phyloP scores from a whole-genome alignment of 345 rosid species.

The Arabidopsis arenosa region DNA sequence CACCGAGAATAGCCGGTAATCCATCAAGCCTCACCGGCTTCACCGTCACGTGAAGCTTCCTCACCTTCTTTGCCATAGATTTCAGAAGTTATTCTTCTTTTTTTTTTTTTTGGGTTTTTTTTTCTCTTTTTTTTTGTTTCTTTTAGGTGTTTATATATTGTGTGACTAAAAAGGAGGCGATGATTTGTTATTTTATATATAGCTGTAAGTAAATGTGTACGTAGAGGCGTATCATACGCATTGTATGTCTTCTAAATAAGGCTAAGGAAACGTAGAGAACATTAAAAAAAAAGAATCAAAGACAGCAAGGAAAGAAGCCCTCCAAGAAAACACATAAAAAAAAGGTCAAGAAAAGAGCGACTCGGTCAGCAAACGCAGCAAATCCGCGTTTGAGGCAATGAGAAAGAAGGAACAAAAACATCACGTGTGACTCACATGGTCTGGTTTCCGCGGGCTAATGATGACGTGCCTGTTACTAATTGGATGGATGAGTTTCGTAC shows the following conservation, averaged over 20 bases:
- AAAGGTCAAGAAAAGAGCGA: slow-evolving; percentile 8
- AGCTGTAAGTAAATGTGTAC: slow-evolving; percentile 10
- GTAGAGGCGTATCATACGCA: slow-evolving; percentile 27
- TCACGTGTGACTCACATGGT: slow-evolving; percentile 28
- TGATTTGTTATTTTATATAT: not conserved
- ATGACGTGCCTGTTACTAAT: slow-evolving; percentile 27
- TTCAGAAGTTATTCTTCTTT: slow-evolving; percentile 4
- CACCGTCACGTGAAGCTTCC: slow-evolving; percentile 46
- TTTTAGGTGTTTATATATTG: slow-evolving; percentile 5
- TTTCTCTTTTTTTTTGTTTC: not conserved
- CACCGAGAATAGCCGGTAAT: slow-evolving; percentile 33
- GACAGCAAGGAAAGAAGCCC: slow-evolving; percentile 33
- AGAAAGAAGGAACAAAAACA: not conserved
- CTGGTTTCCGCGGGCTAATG: slow-evolving; percentile 21
- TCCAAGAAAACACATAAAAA: not conserved
- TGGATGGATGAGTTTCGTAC: slow-evolving; percentile 15
- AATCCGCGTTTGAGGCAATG: slow-evolving; percentile 33
- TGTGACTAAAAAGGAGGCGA: not conserved
- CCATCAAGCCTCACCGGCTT: slow-evolving; percentile 47
- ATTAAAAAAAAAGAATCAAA: slow-evolving; percentile 35
- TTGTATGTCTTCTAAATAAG: slow-evolving; percentile 38
- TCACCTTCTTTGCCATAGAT: slow-evolving; percentile 46
- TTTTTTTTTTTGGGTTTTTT: not conserved
- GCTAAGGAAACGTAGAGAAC: slow-evolving; percentile 40
- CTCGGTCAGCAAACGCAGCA: slow-evolving; percentile 42